Percentiles rank a stretch among this genome's conserved stretches.
These are phyloP conservation scores for Neoboletus subvelutipes DNA, from an alignment of 768 basidiomycete species.

Conservation along the genomic window DNA sequence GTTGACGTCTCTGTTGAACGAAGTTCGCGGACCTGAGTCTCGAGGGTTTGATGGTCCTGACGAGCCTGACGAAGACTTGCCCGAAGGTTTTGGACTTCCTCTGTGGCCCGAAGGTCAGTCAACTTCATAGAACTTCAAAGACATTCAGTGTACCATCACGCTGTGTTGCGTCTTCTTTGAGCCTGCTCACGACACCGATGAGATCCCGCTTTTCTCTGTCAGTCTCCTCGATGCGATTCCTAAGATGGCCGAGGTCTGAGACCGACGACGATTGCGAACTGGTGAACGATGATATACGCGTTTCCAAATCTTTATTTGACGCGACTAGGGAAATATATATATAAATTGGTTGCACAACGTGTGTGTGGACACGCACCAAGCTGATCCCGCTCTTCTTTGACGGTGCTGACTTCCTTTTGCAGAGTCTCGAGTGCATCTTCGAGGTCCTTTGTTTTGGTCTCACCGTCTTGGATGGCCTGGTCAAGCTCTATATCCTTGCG, in stretches of 20 bases:
- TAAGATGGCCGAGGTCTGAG: conserved; percentile 56
- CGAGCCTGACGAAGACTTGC: conserved; percentile 70
- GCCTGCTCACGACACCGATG: conserved; percentile 74
- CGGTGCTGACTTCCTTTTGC: conserved; percentile 53
- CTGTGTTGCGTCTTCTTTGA: conserved; percentile 72
- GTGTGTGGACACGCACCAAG: conserved; percentile 50
- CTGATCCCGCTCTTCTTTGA: conserved; percentile 63
- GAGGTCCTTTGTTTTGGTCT: conserved; percentile 56
- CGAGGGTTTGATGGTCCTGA: conserved; percentile 67
- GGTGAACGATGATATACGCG: conserved; percentile 55
- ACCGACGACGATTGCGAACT: conserved; percentile 63
- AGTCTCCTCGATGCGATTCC: conserved; percentile 63
- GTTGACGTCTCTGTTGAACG: conserved; percentile 75
- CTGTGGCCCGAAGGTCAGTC: conserved; percentile 34
- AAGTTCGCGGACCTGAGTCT: conserved; percentile 68
- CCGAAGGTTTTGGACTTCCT: conserved; percentile 71
- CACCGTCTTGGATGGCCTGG: conserved; percentile 78
- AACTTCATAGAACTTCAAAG: neutral
- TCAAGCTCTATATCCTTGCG: conserved; percentile 82
- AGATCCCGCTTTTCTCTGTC: conserved; percentile 93
- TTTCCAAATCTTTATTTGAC: conserved; percentile 48
- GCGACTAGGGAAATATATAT: conserved; percentile 36
- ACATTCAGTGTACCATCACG: conserved; percentile 60
- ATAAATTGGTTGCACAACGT: neutral
- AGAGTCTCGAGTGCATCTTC: conserved; percentile 51